A percentile compares a stretch with the other conserved stretches of the same genome.
phyloP scores from a whole-genome alignment of 495 filamentous ascomycete genomes.

The Ramalina intermedia region DNA sequence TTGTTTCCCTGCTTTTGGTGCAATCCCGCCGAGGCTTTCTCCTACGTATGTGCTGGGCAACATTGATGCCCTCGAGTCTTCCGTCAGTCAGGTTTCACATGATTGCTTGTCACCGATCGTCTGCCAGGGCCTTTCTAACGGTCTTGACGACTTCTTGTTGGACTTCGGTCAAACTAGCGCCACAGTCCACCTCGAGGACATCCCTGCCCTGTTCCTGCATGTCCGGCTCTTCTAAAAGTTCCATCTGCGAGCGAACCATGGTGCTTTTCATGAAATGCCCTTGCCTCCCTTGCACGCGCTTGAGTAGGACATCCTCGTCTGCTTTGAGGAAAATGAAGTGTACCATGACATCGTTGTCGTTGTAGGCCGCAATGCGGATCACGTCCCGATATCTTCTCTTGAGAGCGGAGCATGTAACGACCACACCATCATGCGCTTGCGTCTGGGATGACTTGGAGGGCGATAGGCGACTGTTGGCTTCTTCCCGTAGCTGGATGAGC shows the following conservation, averaged over 20 bases:
- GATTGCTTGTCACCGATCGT: slow-evolving; percentile 11
- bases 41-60: not conserved
- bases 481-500: slow-evolving; percentile 77
- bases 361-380: slow-evolving; percentile 76
- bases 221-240: slow-evolving; percentile 67
- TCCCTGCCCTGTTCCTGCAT: slow-evolving; percentile 54
- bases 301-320: slow-evolving; percentile 53
- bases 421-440: slow-evolving; percentile 54
- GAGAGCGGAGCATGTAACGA: slow-evolving; percentile 89
- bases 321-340: slow-evolving; percentile 90
- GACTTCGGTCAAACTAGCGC: slow-evolving; percentile 47
- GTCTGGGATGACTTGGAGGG: slow-evolving; percentile 28
- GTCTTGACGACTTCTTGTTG: slow-evolving; percentile 39
- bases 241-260: slow-evolving; percentile 93
- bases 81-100: not conserved
- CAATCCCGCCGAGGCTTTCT: not conserved
- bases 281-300: slow-evolving; percentile 56
- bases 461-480: slow-evolving; percentile 51
- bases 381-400: slow-evolving; percentile 98
- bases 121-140: slow-evolving; percentile 12
- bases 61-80: not conserved
- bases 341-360: slow-evolving; percentile 57
- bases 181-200: slow-evolving; percentile 71
- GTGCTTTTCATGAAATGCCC: slow-evolving; percentile 93
- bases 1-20: not conserved